These are phyloP conservation scores for Curvularia sp. DNA, from an alignment of 2,329 filamentous ascomycete species.

Conservation along the genomic window DNA sequence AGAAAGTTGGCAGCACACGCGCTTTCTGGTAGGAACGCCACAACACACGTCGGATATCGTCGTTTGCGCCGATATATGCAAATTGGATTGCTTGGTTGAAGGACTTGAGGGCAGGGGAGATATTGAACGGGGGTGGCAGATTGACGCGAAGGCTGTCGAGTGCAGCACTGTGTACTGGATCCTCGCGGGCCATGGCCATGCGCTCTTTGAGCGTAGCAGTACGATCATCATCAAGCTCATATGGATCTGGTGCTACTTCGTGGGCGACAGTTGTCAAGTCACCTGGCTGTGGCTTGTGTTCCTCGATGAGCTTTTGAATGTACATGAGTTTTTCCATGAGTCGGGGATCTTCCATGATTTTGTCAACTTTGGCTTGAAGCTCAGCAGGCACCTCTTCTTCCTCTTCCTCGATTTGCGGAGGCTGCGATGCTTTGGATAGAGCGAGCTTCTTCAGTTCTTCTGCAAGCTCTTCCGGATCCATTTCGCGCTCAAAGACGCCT, in stretches of 20 bases:
- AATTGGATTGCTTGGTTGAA: slow-evolving; percentile 48
- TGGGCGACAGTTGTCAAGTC: slow-evolving; percentile 28
- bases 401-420: slow-evolving; percentile 16
- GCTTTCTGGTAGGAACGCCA: slow-evolving; percentile 48
- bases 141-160: slow-evolving; percentile 36
- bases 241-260: slow-evolving; percentile 40
- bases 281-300: slow-evolving; percentile 19
- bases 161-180: slow-evolving; percentile 42
- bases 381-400: slow-evolving; percentile 37
- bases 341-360: slow-evolving; percentile 44
- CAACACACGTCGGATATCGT: slow-evolving; percentile 44
- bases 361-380: slow-evolving; percentile 43
- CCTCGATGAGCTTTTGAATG: slow-evolving; percentile 36
- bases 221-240: slow-evolving; percentile 31
- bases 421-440: slow-evolving; percentile 13
- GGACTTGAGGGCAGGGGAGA: slow-evolving; percentile 39
- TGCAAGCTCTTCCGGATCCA: slow-evolving; percentile 32
- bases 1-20: slow-evolving; percentile 41
- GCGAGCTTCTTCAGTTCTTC: slow-evolving; percentile 33
- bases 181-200: slow-evolving; percentile 32
- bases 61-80: slow-evolving; percentile 47
- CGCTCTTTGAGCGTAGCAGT: slow-evolving; percentile 35
- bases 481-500: slow-evolving; percentile 27
- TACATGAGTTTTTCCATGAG: slow-evolving; percentile 44
- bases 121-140: slow-evolving; percentile 42